phyloP scores from a whole-genome alignment of 352 stramenopile genomes.

The Pythium oligandrum region DNA sequence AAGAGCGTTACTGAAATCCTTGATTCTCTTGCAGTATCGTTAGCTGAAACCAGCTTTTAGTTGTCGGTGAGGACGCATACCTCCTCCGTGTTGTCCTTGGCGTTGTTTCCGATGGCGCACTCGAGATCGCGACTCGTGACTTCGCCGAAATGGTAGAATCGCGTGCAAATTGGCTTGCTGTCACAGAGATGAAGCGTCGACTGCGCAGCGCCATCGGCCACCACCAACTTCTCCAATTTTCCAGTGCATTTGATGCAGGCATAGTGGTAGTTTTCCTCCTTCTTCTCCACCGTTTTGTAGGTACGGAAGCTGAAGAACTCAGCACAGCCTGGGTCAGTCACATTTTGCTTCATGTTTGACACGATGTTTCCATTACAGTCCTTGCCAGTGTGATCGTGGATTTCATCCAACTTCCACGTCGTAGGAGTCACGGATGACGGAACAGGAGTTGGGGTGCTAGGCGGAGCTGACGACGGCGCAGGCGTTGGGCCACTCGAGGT shows the following conservation, averaged over 20 bases:
- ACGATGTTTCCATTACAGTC: conserved; percentile 2
- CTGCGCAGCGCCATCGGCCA: conserved; percentile 7
- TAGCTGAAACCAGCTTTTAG: conserved; percentile 1
- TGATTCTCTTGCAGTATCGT: too few species aligned
- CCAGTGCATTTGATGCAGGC: conserved; percentile 6
- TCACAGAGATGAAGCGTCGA: conserved; percentile 16
- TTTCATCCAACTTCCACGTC: not conserved
- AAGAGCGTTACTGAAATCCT: too few species aligned
- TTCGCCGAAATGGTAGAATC: conserved; percentile 13
- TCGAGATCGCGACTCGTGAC: conserved; percentile 16
- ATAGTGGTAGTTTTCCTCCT: not conserved
- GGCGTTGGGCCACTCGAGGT: conserved; percentile 7
- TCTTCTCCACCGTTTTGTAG: not conserved
- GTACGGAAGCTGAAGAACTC: conserved; percentile 2
- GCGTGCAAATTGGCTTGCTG: conserved; percentile 20
- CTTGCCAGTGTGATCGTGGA: not conserved
- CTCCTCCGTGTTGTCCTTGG: conserved; percentile 14
- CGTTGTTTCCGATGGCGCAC: conserved; percentile 19
- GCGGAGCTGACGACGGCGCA: not conserved
- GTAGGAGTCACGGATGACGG: not conserved
- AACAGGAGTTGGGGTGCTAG: too few species aligned
- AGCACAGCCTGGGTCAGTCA: not conserved
- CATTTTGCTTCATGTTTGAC: not conserved
- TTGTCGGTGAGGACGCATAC: conserved; percentile 17
- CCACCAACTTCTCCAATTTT: too few species aligned